Base-by-base conservation (phyloP, 495 filamentous ascomycete genomes). In the Trichocladium antarcticum region DNA sequence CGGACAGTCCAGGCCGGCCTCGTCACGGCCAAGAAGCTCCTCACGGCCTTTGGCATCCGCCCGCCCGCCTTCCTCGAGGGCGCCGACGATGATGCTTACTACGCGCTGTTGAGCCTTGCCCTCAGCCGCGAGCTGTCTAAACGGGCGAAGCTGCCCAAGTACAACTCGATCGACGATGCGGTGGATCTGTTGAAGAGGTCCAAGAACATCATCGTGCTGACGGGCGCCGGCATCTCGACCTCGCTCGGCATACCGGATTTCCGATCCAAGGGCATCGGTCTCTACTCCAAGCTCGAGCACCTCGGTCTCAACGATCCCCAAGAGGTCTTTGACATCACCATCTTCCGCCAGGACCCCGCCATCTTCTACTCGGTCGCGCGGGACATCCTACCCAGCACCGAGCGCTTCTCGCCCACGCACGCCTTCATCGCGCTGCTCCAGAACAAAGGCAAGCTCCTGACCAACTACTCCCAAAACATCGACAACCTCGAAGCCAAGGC, bases 401-500 rank as follows among this genome's bases (percentile, higher is more conserved):
- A 77, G 12, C 83, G 81, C 53, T 71, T 77, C 66, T 88, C 92
- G 0, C 92, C 92, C 0, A 96, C 92, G 0, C 92, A 98, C 66
- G 84, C 81, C 35, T 98, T 98, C 69, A 93, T 98, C 55, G 80
- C 80, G n/a, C 74, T 96, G n/a, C 76, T 98, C 2, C 89, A 97
- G 61, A 74, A 89, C 50, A 87, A 89, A 62, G 81, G 79, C 17
- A 95, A 94, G 59, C 78, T 98, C 16, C 74, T 96, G 42, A 97
- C 89, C 21, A 95, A 96, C 66, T 98, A 95, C 68, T 93, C 90
- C 2, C 92, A 98, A 64, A 98, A 98, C 62, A 98, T 98, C 57
- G 92, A 98, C 70, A 96, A 97, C 57, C 83, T 98, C 40, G 92
- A 98, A 61, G 79, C 78, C 28, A 81, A 84, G 47, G 92, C 90